These are phyloP conservation scores for Cotoneaster glaucophyllus DNA, from an alignment of 306 rosid genomes.

Conservation along the genomic window DNA sequence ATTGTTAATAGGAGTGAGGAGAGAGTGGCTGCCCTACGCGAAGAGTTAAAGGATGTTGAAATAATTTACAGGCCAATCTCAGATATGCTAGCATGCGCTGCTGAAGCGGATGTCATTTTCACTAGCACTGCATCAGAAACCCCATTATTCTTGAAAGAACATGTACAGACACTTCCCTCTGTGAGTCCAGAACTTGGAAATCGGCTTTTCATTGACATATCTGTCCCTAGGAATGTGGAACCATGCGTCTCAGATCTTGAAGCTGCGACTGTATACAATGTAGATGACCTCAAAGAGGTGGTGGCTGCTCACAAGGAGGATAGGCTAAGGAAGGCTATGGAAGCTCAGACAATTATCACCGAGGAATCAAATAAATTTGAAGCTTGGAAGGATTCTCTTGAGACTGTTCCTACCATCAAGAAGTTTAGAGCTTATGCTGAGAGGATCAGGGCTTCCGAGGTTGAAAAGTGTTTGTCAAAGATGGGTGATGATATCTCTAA, in stretches of 20 bases:
- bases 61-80: conserved; percentile 64
- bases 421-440: conserved; percentile 72
- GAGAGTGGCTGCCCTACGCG: conserved; percentile 45
- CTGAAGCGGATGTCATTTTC: conserved; percentile 68
- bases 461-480: conserved; percentile 76
- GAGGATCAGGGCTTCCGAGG: conserved; percentile 69
- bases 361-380: conserved; percentile 68
- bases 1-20: conserved; percentile 72
- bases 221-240: conserved; percentile 84
- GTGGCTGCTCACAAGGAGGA: conserved; percentile 87
- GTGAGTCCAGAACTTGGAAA: conserved; percentile 25
- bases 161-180: conserved; percentile 55
- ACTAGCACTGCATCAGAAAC: conserved; percentile 79
- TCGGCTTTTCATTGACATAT: conserved; percentile 70
- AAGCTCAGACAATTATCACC: conserved; percentile 49
- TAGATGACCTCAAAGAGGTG: conserved; percentile 90
- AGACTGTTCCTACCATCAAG: conserved; percentile 90
- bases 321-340: conserved; percentile 60
- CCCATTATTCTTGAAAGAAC: conserved; percentile 52
- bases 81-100: conserved; percentile 48
- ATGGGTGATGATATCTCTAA: conserved; percentile 59
- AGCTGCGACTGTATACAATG: conserved; percentile 50
- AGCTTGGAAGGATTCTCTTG: conserved; percentile 82
- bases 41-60: conserved; percentile 57
- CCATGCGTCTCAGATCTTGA: conserved; percentile 57